Evolutionary conservation across 139 green algal genomes (phyloP).

Genomic region (Pycnococcus provasolii): DNA sequence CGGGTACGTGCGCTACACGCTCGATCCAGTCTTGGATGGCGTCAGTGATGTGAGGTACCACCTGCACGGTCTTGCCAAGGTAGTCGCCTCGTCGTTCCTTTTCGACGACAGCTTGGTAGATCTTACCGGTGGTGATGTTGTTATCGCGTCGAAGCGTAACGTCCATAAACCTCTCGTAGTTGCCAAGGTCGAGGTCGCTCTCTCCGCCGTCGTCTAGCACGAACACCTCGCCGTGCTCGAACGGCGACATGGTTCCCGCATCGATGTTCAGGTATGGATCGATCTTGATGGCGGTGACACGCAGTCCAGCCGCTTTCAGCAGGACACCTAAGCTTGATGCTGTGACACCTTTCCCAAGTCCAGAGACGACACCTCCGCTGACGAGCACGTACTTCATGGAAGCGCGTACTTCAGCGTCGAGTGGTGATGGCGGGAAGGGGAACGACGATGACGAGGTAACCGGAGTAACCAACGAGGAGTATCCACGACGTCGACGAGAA

Average conservation of each 20-base stretch:
- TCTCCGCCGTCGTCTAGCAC: slow-evolving; percentile 96
- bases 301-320: slow-evolving; percentile 78
- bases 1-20: slow-evolving; percentile 74
- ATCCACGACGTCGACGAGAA: too few species aligned
- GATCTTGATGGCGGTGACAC: slow-evolving; percentile 95
- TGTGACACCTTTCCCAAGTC: slow-evolving; percentile 94
- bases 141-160: slow-evolving; percentile 88
- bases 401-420: neutral
- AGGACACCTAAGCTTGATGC: slow-evolving; percentile 88
- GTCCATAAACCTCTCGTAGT: slow-evolving; percentile 98
- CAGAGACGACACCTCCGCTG: slow-evolving; percentile 88
- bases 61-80: slow-evolving; percentile 96
- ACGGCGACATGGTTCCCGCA: slow-evolving; percentile 97
- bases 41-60: slow-evolving; percentile 96
- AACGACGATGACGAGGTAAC: too few species aligned
- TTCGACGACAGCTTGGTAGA: slow-evolving; percentile 89
- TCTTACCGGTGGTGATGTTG: slow-evolving; percentile 97
- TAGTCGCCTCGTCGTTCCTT: slow-evolving; percentile 88
- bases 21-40: slow-evolving; percentile 98
- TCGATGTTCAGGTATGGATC: slow-evolving; percentile 99
- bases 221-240: slow-evolving; percentile 99
- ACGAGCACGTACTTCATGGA: slow-evolving; percentile 96
- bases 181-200: slow-evolving; percentile 94
- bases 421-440: neutral
- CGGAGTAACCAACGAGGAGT: too few species aligned